A percentile compares a stretch with the other conserved stretches of the same genome.
phyloP scores from a whole-genome alignment of 129 eudicot species.

The Lactuca sativa region DNA sequence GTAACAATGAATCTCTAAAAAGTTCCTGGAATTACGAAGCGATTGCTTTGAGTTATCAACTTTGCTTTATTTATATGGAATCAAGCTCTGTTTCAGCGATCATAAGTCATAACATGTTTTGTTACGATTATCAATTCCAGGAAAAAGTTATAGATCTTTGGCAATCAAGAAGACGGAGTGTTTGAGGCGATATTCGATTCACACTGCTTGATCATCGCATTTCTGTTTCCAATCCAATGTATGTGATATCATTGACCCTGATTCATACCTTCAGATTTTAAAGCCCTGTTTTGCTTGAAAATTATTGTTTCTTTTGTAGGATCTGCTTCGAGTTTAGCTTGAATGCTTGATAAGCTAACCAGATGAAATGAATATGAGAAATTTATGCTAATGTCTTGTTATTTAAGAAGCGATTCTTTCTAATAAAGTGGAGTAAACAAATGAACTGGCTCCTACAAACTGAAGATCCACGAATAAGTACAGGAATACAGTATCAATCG shows the following conservation, averaged over 20 bases:
- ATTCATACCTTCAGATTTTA: background rate
- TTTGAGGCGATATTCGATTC: background rate
- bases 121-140: background rate
- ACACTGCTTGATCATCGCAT: background rate
- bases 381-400: conserved; percentile 15
- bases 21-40: conserved; percentile 6
- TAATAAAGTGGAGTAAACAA: conserved; percentile 14
- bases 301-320: conserved; percentile 27
- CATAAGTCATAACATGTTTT: background rate
- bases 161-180: background rate
- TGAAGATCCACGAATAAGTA: background rate
- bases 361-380: background rate
- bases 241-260: background rate
- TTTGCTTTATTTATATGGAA: background rate
- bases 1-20: conserved; percentile 19
- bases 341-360: conserved; percentile 14
- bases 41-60: conserved; percentile 11
- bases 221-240: background rate
- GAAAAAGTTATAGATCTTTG: background rate
- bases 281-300: too few relatives aligned
- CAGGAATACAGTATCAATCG: conserved; percentile 40
- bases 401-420: conserved; percentile 2
- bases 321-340: background rate
- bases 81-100: background rate
- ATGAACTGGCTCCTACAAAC: conserved; percentile 54